Base-by-base conservation (phyloP, 805 yeast species). In the Yarrowia alimentaria region DNA sequence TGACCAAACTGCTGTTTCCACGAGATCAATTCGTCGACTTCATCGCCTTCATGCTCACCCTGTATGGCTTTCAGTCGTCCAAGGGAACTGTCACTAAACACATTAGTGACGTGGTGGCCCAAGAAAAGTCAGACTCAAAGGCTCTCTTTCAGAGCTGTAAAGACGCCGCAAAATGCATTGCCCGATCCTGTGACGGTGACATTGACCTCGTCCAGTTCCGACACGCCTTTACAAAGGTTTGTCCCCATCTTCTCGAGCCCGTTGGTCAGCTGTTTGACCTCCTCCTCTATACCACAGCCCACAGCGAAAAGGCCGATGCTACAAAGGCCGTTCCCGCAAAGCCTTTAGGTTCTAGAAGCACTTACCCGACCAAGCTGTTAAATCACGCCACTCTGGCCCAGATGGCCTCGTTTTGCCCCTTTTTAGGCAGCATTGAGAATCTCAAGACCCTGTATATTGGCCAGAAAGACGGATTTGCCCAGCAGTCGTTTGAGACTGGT, bases 401-500 rank as follows among this genome's bases (percentile, higher is more conserved):
- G 54, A 58, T 79, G 12, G 64, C 70, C 2, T 62, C 73, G 0
- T 58, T 68, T 16, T 57, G 75, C 42, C 69, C 67, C 37, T 55
- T 58, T 6, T 40, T 54, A 10, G 52, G 59, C 4, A 31, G 56
- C 3, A 50, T 56, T 11, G 60, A 61, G 8, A 55, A 63, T 25
- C 53, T 85, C 49, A 71, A 78, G 34, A 79, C 78, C 57, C 72
- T 90, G 9, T 90, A 82, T 59, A 71, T 75, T 7, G 96, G 94
- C 0, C 69, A 87, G 8, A 83, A 78, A 40, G 72, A 80, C 43
- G 98, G 98, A 1, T 91, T 85, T 63, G 86, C 96, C 0, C 86
- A 90, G 76, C 69, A 95, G 22, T 83, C 96, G 0, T 75, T 91
- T 53, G 96, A 90, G 65, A 76, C 83, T 52, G 86, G 82, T 56